Base-by-base conservation (phyloP, 768 basidiomycete species). In the Boletus coccyginus region DNA sequence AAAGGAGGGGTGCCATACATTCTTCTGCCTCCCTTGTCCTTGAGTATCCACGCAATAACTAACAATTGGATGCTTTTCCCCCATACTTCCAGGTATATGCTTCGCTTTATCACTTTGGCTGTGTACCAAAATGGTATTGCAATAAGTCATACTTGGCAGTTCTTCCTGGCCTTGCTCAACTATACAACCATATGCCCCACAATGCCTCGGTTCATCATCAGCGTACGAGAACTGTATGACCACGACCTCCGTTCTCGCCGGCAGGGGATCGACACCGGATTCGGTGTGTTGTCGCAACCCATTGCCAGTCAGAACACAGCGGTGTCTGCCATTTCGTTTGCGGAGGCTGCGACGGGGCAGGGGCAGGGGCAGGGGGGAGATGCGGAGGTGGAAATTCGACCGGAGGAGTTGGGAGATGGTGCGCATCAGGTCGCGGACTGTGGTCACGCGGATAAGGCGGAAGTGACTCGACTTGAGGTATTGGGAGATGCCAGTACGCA, bases 131-230 rank as follows among this genome's bases (percentile, higher is more conserved):
- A 5, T 8, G 10, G 2, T 11, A 2, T 12, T 12, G 10, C 2
- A 2, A 10, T 14, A 11, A 7, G 2, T 9, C 35, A 7, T 11
- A 8, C 6, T 29, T 44, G 13, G 27, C 13, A 16, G 21, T 8
- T 35, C 3, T 13, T 16, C n/a, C 14, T 47, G 6, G 16, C 6
- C 9, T 0, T 35, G 6, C 14, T 31, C 11, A 13, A 7, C 7
- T 7, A 7, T 17, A 8, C 33, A 19, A 1, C 46, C 5, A 4
- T 55, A 35, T 32, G 24, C 19, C 13, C 21, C 10, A 16, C 39
- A 5, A 29, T 50, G 10, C 53, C 57, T 3, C 31, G 48, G 17
- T 55, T 58, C 38, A 53, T 56, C 21, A 42, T 56, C n/a, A 36
- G 24, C 10, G 41, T 57, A 5, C 56, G 46, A n/a, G 47, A 48